Evolutionary conservation across 352 stramenopile genomes (phyloP).

Genomic region (Phytophthora pluvialis): DNA sequence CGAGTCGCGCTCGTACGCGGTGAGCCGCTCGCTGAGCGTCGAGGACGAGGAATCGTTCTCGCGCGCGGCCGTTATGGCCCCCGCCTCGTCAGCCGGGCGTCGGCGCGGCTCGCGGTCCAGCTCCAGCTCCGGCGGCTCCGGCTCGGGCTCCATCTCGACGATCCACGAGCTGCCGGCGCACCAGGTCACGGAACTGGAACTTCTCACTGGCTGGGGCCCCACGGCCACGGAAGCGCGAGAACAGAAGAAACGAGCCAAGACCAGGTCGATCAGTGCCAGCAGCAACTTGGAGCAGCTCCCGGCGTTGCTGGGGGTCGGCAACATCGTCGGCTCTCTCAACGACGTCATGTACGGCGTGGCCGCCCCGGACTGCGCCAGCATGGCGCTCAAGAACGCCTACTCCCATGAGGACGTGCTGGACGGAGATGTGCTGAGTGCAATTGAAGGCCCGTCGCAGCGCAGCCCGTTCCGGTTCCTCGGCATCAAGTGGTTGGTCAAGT

Average conservation of each 20-base stretch:
- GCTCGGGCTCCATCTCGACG: slow-evolving; percentile 22
- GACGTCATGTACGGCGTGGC: slow-evolving; percentile 70
- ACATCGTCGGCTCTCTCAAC: slow-evolving; percentile 50
- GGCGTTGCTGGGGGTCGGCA: slow-evolving; percentile 50
- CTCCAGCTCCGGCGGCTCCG: slow-evolving; percentile 27
- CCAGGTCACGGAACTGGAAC: slow-evolving; percentile 38
- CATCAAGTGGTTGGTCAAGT: slow-evolving; percentile 75
- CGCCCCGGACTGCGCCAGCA: slow-evolving; percentile 57
- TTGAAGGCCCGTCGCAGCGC: slow-evolving; percentile 55
- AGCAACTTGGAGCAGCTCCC: slow-evolving; percentile 27
- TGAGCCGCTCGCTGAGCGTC: slow-evolving; percentile 23
- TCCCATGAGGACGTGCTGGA: slow-evolving; percentile 58
- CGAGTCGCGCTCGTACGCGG: slow-evolving; percentile 35
- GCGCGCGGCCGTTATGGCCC: slow-evolving; percentile 9
- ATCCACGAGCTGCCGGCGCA: slow-evolving; percentile 29
- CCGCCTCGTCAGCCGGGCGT: background rate
- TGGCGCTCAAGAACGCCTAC: slow-evolving; percentile 61
- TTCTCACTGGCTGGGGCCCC: slow-evolving; percentile 41
- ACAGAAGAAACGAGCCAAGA: slow-evolving; percentile 37
- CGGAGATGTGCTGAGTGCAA: slow-evolving; percentile 59
- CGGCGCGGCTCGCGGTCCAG: slow-evolving; percentile 27
- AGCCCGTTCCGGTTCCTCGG: slow-evolving; percentile 74
- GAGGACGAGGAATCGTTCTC: slow-evolving; percentile 37
- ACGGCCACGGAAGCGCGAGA: slow-evolving; percentile 38
- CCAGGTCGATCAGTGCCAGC: slow-evolving; percentile 5